A percentile compares a stretch with the other conserved stretches of the same genome.
These are phyloP conservation scores for Rhodosporidiobolus sp. DNA, from an alignment of 768 basidiomycete genomes.

Conservation along the genomic window DNA sequence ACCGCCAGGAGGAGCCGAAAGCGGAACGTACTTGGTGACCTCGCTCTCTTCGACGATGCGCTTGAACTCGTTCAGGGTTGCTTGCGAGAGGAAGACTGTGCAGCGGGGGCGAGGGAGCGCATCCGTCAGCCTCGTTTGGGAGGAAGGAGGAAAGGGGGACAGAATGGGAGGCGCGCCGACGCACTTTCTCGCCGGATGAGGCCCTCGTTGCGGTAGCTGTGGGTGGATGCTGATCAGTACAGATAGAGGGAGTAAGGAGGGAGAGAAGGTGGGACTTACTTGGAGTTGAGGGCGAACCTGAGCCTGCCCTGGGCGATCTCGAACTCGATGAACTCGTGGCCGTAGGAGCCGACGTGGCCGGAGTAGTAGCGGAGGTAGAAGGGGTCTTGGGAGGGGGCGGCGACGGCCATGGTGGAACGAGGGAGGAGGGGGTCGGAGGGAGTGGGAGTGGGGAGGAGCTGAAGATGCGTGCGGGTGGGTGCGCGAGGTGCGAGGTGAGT, in stretches of 20 bases:
- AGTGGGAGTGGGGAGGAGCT: neutral
- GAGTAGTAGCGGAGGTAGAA: constrained; percentile 54
- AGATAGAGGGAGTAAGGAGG: neutral
- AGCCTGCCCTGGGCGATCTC: constrained; percentile 95
- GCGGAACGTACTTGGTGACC: constrained; percentile 72
- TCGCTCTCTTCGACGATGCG: constrained; percentile 88
- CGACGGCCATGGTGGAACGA: constrained; percentile 2
- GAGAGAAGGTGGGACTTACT: constrained; percentile 47
- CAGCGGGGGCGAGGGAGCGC: neutral
- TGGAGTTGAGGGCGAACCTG: constrained; percentile 98
- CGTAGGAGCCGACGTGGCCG: constrained; percentile 86
- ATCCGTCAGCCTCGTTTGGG: neutral
- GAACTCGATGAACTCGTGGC: constrained; percentile 64
- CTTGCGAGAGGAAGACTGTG: constrained; percentile 87
- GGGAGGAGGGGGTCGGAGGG: neutral
- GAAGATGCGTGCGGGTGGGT: neutral
- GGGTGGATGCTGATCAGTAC: neutral
- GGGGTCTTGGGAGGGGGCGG: constrained; percentile 20
- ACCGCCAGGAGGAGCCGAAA: too few relatives aligned
- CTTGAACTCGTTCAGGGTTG: constrained; percentile 91
- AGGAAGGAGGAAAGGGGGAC: neutral
- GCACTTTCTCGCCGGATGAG: constrained; percentile 97
- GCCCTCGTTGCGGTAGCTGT: constrained; percentile 83
- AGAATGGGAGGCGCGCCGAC: constrained; percentile 46
- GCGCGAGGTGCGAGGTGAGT: neutral